Percentiles rank a stretch among this genome's conserved stretches.
Conservation (phyloP, 495 filamentous ascomycete species). For the Penicillium mononematosum region DNA sequence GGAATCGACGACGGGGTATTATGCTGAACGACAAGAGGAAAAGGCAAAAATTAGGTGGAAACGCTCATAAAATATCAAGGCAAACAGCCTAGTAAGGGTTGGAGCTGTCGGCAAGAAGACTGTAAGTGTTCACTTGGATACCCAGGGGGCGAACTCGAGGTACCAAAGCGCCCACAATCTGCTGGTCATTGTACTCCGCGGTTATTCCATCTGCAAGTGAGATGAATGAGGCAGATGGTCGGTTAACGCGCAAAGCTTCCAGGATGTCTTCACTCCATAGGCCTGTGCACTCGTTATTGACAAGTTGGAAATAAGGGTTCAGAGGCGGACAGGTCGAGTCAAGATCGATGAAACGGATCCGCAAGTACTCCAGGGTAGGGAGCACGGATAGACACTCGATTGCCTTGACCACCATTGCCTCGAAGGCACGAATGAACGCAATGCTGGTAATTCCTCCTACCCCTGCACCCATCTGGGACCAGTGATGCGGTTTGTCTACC, state of each 20-base stretch:
- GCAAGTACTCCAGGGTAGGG: conserved; percentile 53
- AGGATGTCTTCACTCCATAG: conserved; percentile 69
- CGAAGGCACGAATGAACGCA: conserved; percentile 65
- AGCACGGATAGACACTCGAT: conserved; percentile 56
- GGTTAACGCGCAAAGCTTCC: conserved; percentile 48
- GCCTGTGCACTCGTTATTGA: conserved; percentile 56
- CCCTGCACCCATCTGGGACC: conserved; percentile 29
- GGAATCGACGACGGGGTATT: conserved; percentile 12
- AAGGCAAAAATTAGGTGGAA: not conserved
- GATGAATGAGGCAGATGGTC: conserved; percentile 55
- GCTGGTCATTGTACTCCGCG: conserved; percentile 31
- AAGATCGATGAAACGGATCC: conserved; percentile 71
- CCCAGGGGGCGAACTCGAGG: conserved; percentile 34
- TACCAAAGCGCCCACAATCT: conserved; percentile 32
- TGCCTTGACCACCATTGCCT: conserved; percentile 58
- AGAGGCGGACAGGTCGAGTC: conserved; percentile 54
- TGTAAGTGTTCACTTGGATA: conserved; percentile 35
- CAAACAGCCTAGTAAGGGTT: conserved; percentile 19
- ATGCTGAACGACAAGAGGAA: not conserved
- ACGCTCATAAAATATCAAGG: not conserved
- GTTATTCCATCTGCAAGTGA: conserved; percentile 57
- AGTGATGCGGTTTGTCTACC: not conserved
- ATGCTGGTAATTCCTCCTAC: conserved; percentile 65
- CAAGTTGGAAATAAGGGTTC: conserved; percentile 66
- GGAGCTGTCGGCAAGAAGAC: conserved; percentile 37